phyloP scores from a whole-genome alignment of 345 rosid species.

The Hibiscus mutabilis region DNA sequence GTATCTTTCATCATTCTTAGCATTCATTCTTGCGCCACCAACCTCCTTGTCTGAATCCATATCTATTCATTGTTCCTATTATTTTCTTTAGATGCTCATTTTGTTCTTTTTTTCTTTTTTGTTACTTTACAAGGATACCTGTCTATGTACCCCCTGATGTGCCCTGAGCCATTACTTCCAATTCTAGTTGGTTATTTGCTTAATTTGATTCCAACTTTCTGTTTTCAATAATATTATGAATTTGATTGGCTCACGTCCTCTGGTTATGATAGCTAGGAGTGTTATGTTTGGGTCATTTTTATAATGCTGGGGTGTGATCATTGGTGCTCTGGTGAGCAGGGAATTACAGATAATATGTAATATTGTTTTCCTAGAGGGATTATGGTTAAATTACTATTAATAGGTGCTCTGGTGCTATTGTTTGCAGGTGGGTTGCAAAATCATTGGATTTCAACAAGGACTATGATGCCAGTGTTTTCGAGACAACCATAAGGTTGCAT shows the following conservation, averaged over 20 bases:
- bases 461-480: slow-evolving; percentile 94
- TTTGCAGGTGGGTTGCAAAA: slow-evolving; percentile 86
- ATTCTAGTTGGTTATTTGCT: too few relatives aligned
- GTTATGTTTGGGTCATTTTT: background rate
- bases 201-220: too few relatives aligned
- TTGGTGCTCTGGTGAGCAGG: background rate
- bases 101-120: background rate
- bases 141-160: too few relatives aligned
- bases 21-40: background rate
- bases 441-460: slow-evolving; percentile 89
- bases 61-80: background rate
- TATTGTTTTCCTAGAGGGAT: background rate
- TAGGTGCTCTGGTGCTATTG: background rate
- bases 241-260: background rate
- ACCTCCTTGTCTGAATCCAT: background rate
- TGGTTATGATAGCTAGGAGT: background rate
- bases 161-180: too few relatives aligned
- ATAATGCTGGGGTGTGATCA: background rate
- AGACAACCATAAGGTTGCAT: slow-evolving; percentile 98
- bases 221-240: too few relatives aligned
- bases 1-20: background rate
- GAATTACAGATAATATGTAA: background rate
- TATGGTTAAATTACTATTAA: background rate
- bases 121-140: background rate
- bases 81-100: background rate